A percentile compares a stretch with the other conserved stretches of the same genome.
phyloP scores from a whole-genome alignment of 192 early-diverging fungal species.

The Diversispora eburnea region DNA sequence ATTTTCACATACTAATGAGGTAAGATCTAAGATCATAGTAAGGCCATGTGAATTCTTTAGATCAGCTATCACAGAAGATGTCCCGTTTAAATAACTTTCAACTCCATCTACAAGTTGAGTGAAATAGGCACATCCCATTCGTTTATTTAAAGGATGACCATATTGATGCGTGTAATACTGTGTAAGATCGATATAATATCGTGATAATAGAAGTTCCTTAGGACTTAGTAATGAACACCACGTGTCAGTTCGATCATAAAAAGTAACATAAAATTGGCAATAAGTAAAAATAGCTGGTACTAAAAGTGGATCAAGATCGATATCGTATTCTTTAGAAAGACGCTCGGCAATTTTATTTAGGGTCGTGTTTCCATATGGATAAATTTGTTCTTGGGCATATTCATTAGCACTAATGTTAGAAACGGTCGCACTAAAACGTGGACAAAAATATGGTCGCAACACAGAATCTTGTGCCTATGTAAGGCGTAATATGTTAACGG shows the following conservation, averaged over 20 bases:
- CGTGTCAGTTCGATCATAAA: conserved; percentile 2
- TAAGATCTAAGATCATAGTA: background rate
- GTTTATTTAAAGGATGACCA: background rate
- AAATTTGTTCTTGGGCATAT: background rate
- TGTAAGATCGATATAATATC: background rate
- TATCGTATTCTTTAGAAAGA: background rate
- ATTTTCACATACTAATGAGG: conserved; percentile 1
- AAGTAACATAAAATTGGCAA: background rate
- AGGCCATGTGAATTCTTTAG: background rate
- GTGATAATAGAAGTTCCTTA: background rate
- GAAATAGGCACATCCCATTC: background rate
- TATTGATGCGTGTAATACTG: background rate
- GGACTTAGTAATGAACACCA: conserved; percentile 17
- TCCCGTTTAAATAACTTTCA: background rate
- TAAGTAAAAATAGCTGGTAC: background rate
- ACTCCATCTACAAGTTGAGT: background rate
- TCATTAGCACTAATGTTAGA: background rate
- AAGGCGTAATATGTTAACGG: background rate
- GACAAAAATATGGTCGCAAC: background rate
- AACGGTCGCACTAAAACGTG: background rate
- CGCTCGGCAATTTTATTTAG: background rate
- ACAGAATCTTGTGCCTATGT: background rate
- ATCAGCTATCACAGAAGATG: background rate
- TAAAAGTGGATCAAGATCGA: background rate
- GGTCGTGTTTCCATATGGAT: background rate